Evolutionary conservation across 345 rosid species (phyloP).

Genomic region (Hibiscus mutabilis): DNA sequence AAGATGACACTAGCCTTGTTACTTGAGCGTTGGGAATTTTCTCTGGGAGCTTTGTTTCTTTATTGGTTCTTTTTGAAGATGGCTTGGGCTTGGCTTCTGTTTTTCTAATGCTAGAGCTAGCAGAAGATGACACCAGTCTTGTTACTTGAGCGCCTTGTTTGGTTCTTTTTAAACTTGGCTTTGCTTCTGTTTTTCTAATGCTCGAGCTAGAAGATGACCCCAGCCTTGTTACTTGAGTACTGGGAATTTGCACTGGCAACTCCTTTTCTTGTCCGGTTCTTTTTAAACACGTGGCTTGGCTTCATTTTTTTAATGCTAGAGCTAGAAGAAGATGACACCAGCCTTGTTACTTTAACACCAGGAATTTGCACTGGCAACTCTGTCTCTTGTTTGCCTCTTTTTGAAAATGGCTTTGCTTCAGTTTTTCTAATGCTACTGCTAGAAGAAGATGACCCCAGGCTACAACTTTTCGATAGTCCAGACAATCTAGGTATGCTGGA

Average conservation of each 20-base stretch:
- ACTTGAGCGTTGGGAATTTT: no score
- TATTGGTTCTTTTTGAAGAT: no score
- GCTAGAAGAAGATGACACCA: neutral
- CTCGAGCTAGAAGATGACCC: neutral
- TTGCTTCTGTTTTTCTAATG: neutral
- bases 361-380: no score
- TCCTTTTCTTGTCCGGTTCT: neutral
- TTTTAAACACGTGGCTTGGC: neutral
- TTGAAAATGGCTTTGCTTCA: no score
- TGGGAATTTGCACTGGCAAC: neutral
- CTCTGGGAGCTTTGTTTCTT: no score
- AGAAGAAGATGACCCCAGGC: neutral
- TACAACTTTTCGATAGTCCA: neutral
- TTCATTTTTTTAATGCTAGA: neutral
- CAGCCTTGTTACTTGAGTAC: neutral
- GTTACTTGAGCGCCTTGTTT: no score
- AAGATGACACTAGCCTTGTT: neutral
- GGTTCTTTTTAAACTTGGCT: neutral
- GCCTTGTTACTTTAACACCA: neutral
- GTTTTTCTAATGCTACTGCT: no score
- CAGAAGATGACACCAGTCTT: no score
- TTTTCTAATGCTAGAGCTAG: no score
- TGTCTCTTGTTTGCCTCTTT: no score
- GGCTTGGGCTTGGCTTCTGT: no score
- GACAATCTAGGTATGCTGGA: neutral